These are phyloP conservation scores for Plasmodium ovale DNA, from an alignment of 169 alveolate genomes.

Conservation along the genomic window DNA sequence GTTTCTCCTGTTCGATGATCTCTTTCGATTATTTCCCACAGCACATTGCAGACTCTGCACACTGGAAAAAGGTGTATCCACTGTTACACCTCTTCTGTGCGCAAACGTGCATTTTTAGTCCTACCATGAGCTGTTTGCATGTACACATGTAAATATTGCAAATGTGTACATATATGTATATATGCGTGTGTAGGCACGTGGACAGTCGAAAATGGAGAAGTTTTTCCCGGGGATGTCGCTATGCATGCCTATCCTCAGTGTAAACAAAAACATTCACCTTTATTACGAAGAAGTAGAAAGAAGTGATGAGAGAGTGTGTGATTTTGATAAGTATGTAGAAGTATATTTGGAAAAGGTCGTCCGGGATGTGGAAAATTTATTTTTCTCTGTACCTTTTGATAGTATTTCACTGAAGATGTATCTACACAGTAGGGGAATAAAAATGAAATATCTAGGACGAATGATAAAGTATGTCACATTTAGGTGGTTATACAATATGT, in stretches of 20 bases:
- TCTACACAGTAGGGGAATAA: conserved; percentile 46
- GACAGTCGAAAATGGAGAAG: too few relatives aligned
- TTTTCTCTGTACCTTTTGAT: conserved; percentile 54
- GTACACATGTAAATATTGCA: too few relatives aligned
- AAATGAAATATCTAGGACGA: conserved; percentile 44
- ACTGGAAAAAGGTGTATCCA: too few relatives aligned
- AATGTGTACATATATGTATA: too few relatives aligned
- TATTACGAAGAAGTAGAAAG: conserved; percentile 17
- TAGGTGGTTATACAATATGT: conserved; percentile 46
- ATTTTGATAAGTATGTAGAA: not conserved
- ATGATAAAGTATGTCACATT: conserved; percentile 37
- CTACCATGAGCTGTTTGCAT: too few relatives aligned
- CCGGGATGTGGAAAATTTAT: conserved; percentile 29
- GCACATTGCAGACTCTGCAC: too few relatives aligned
- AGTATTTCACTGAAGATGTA: conserved; percentile 32
- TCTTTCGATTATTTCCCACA: too few relatives aligned
- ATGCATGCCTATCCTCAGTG: conserved; percentile 9
- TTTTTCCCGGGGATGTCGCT: not conserved
- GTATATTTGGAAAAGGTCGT: conserved; percentile 14
- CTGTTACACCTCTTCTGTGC: too few relatives aligned
- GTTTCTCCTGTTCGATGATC: too few relatives aligned
- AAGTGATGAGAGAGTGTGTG: not conserved
- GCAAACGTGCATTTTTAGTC: too few relatives aligned
- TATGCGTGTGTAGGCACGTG: too few relatives aligned
- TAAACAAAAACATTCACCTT: conserved; percentile 1